Evolutionary conservation across 2,329 filamentous ascomycete species (phyloP).

Genomic region (Aurifilum marmelostoma): DNA sequence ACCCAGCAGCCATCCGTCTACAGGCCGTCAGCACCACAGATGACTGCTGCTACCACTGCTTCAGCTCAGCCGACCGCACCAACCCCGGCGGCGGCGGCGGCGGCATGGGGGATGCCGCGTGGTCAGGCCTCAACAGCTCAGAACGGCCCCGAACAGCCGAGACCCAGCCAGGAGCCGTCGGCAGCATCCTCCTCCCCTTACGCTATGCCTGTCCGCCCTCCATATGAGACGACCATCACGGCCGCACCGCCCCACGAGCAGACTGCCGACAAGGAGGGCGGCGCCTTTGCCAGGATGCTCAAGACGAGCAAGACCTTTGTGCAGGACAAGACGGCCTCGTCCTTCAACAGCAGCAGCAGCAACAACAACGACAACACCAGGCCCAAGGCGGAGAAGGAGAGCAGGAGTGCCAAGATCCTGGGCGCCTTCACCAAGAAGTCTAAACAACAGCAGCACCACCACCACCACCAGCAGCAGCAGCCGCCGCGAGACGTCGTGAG

Average conservation of each 20-base stretch:
- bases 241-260: conserved; percentile 23
- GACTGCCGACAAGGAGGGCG: conserved; percentile 28
- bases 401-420: conserved; percentile 34
- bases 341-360: neutral
- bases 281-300: conserved; percentile 29
- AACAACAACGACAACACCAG: conserved; percentile 31
- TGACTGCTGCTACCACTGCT: neutral
- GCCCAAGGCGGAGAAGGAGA: conserved; percentile 32
- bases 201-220: conserved; percentile 12
- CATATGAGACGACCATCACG: conserved; percentile 24
- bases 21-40: conserved; percentile 25
- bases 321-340: conserved; percentile 25
- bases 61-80: conserved; percentile 21
- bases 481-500: conserved; percentile 29
- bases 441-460: conserved; percentile 32
- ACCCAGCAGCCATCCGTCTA: conserved; percentile 26
- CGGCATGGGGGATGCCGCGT: conserved; percentile 22
- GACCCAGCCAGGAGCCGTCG: conserved; percentile 16
- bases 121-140: neutral
- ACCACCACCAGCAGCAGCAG: neutral
- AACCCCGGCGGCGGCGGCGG: conserved; percentile 14
- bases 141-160: conserved; percentile 14
- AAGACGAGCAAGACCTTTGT: conserved; percentile 29
- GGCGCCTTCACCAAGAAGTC: conserved; percentile 34
- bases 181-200: conserved; percentile 1